These are phyloP conservation scores for Paramecium sexaurelia DNA, from an alignment of 73 alveolate genomes.

Conservation along the genomic window DNA sequence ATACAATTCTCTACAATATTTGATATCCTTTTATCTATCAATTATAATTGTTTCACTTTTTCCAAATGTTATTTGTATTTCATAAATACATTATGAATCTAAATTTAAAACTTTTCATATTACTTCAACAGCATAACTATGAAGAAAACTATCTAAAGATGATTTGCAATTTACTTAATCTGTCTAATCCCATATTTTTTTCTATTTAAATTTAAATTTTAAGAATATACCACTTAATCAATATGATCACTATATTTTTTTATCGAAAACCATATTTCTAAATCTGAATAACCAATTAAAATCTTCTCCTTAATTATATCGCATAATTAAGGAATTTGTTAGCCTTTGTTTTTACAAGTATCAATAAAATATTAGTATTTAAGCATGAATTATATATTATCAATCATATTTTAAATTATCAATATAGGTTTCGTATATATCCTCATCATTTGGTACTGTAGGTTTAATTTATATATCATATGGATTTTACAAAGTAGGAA, in stretches of 20 bases:
- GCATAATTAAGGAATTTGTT: background rate
- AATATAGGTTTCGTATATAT: slow-evolving; percentile 18
- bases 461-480: slow-evolving; percentile 18
- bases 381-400: slow-evolving; percentile 27
- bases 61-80: background rate
- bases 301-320: background rate
- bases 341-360: slow-evolving; percentile 15
- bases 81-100: background rate
- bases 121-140: background rate
- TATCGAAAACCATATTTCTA: slow-evolving; percentile 9
- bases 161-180: background rate
- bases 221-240: background rate
- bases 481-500: background rate
- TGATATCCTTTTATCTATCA: background rate
- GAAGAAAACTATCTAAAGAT: background rate
- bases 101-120: background rate
- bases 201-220: background rate
- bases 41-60: background rate
- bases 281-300: background rate
- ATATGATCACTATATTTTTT: background rate
- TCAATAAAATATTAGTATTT: slow-evolving; percentile 31
- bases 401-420: slow-evolving; percentile 49
- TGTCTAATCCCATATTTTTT: slow-evolving; percentile 3
- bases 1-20: background rate
- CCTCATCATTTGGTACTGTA: background rate